phyloP scores from a whole-genome alignment of 768 basidiomycete genomes.

The Leccinum subtestaceum region DNA sequence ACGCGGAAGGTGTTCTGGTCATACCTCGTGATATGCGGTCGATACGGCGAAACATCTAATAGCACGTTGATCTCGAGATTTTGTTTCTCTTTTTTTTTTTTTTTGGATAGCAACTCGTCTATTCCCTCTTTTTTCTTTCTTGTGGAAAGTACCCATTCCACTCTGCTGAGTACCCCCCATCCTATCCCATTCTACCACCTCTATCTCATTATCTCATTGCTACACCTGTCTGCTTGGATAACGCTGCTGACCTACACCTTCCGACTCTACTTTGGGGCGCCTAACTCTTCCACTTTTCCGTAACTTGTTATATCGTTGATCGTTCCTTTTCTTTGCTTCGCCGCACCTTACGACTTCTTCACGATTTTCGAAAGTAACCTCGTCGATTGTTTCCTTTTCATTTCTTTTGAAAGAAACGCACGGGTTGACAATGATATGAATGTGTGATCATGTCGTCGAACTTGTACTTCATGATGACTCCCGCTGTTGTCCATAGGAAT shows the following conservation, averaged over 20 bases:
- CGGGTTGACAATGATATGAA: not conserved
- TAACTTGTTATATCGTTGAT: not conserved
- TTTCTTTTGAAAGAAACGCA: not conserved
- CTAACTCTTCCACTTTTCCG: not conserved
- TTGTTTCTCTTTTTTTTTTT: not conserved
- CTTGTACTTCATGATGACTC: not conserved
- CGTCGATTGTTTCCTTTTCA: not conserved
- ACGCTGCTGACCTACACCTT: conserved; percentile 2
- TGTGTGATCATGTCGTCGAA: not conserved
- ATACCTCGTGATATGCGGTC: not conserved
- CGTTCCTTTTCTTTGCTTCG: not conserved
- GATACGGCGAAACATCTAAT: not conserved
- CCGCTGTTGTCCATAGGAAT: not conserved
- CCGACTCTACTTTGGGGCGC: not conserved
- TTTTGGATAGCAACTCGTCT: conserved; percentile 10
- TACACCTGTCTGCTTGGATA: conserved; percentile 8
- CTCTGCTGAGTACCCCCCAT: conserved; percentile 1
- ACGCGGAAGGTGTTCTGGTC: not conserved
- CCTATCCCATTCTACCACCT: not conserved
- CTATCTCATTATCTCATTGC: conserved; percentile 2
- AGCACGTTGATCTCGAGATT: not conserved
- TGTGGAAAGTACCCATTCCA: conserved; percentile 13
- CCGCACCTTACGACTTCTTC: conserved; percentile 8
- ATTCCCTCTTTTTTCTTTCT: conserved; percentile 1
- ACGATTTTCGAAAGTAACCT: conserved; percentile 11